Evolutionary conservation across 2,329 filamentous ascomycete species (phyloP), one percentile per base, ranked within the genome.

Genomic region (Ramularia collo-cygni): DNA sequence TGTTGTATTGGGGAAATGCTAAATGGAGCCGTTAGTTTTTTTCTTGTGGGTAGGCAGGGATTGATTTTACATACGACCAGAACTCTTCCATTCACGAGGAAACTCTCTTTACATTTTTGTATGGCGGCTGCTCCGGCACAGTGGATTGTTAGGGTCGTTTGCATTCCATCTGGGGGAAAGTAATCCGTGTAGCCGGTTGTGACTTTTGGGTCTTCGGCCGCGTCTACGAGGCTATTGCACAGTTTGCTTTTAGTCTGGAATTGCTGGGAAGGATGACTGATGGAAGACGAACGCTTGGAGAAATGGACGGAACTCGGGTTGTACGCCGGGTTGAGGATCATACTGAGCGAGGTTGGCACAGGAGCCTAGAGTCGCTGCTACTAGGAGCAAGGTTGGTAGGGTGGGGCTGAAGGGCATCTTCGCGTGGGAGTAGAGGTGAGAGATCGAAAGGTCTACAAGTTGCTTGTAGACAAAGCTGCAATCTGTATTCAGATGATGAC

Each of bases 121-220:
- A 43, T 43, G 4, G 16, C 1, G 6, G 16, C 26, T 2, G 40
- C 40, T 8, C 40, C 40, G 8, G 35, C 36, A 13, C 40, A 43
- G 21, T 43, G 35, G 26, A 39, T 43, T 12, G 36, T 39, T 1
- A 39, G 36, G 3, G 36, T 43, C 6, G 41, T 43, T 17, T 36
- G 36, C 31, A 38, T 39, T n/a, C 41, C 41, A 26, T 39, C 31
- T 15, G 36, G 15, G 14, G 41, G 31, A 27, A 43, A 43, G 36
- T 43, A 43, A 28, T 43, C 41, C 7, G 41, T 39, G 27, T 43
- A 39, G 8, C 36, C 41, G 17, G 41, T 43, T 6, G 36, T 43
- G 3, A 43, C 31, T 8, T 33, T 16, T 6, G 29, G 41, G 16
- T 17, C 29, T 33, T 39, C 41, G 16, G 36, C 36, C 3, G 30